phyloP scores from a whole-genome alignment of 495 filamentous ascomycete genomes.

The Penicillium simplicissimum region DNA sequence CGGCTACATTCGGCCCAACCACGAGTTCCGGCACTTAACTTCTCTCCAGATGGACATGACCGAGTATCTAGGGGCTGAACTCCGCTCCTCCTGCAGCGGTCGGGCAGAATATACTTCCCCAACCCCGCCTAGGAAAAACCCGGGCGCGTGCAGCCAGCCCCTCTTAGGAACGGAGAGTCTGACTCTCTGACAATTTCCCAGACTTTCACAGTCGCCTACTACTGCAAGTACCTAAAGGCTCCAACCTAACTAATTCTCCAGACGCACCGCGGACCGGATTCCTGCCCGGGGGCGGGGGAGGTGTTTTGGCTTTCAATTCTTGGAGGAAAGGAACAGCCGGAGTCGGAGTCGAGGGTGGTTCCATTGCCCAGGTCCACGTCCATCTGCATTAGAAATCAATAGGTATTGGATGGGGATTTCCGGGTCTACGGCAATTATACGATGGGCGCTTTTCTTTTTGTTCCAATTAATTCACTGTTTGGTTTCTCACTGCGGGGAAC shows the following conservation, averaged over 20 bases:
- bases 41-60: too few species aligned
- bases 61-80: too few species aligned
- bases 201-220: background rate
- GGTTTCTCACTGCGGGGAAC: background rate
- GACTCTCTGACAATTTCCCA: too few species aligned
- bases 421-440: background rate
- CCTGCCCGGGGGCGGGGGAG: background rate
- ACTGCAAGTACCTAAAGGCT: background rate
- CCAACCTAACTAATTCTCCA: background rate
- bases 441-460: background rate
- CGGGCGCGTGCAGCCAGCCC: slow-evolving; percentile 8
- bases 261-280: slow-evolving; percentile 1
- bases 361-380: too few species aligned
- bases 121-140: slow-evolving; percentile 22
- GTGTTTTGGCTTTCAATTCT: background rate
- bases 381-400: slow-evolving; percentile 1
- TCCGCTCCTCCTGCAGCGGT: background rate
- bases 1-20: slow-evolving; percentile 25
- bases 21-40: background rate
- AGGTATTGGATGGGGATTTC: background rate
- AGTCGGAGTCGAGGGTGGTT: background rate
- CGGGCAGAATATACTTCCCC: slow-evolving; percentile 13
- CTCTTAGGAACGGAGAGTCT: background rate
- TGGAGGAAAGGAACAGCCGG: background rate
- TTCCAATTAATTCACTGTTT: background rate